Base-by-base conservation (phyloP, 2,329 filamentous ascomycete species). In the Aspergillus sp. region DNA sequence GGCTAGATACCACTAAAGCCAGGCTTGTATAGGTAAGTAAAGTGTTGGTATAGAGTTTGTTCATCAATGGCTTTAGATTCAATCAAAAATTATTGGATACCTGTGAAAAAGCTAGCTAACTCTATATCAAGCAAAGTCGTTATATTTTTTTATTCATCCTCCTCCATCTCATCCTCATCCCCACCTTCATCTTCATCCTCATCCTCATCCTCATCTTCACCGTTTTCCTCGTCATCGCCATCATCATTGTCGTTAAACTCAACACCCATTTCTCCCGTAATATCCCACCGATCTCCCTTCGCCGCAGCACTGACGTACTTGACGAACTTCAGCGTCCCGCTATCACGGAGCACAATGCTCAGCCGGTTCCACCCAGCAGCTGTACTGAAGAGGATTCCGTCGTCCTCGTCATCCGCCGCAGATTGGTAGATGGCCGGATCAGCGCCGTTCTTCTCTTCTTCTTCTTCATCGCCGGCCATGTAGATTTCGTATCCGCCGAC, bases 301-400 rank as follows among this genome's bases (percentile, higher is more conserved):
- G 95, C 95, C 50, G 83, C 85, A 58, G 82, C 82, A 74, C 89
- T 96, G 20, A 99, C 89, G 73, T 98, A 99, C 80, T 98, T 99
- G 68, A 98, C 92, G 71, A 99, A 99, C 72, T 91, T 88, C 70
- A 99, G 80, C 13, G 89, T 89, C 13, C 91, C 93, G 64, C 85
- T 86, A 71, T 99, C 95, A 57, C 95, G 84, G 64, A 98, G 79
- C 32, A 98, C 95, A 63, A 99, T 85, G 62, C 89, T 92, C 79
- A 99, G 82, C 62, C 89, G 91, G 74, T 98, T 98, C 95, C 95
- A 99, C 7, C 80, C 79, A 2, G 88, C 86, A 0, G 86, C 81
- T 66, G 86, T 87, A 47, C 83, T 86, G 71, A 90, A 89, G 34
- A 90, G 74, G 51, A 90, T 85, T 0, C 86, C 86, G 64, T 89